phyloP scores from a whole-genome alignment of 2,329 filamentous ascomycete genomes.

The Penicillium sp. region DNA sequence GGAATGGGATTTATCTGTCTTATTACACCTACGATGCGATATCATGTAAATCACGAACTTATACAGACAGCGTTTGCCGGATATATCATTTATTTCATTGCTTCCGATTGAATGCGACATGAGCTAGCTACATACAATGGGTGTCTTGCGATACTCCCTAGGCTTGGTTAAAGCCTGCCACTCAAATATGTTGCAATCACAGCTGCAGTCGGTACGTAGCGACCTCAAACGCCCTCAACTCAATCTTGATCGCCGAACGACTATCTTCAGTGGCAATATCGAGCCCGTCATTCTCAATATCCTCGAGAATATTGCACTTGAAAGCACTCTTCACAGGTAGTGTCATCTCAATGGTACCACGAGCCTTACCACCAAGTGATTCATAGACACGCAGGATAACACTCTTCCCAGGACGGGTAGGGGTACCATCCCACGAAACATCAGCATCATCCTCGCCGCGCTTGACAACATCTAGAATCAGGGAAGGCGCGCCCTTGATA shows the following conservation, averaged over 20 bases:
- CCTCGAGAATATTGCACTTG: conserved; percentile 86
- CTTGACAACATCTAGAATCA: conserved; percentile 88
- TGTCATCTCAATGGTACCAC: conserved; percentile 66
- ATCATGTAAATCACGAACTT: conserved; percentile 15
- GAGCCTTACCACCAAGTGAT: conserved; percentile 75
- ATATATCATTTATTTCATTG: not conserved
- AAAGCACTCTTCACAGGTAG: conserved; percentile 73
- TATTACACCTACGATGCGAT: conserved; percentile 6
- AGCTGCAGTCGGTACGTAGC: conserved; percentile 71
- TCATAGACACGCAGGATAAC: conserved; percentile 87
- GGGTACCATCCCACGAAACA: conserved; percentile 58
- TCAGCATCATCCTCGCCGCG: conserved; percentile 86
- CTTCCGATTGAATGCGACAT: not conserved
- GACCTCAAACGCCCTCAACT: conserved; percentile 79
- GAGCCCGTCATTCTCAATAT: conserved; percentile 68
- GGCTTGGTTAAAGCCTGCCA: too few species aligned
- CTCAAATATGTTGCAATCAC: conserved; percentile 26
- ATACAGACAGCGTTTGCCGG: conserved; percentile 6
- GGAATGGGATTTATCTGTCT: not conserved
- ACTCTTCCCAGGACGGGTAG: conserved; percentile 69
- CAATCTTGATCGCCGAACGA: conserved; percentile 56
- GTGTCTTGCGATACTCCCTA: not conserved
- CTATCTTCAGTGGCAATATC: conserved; percentile 44
- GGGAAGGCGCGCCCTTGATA: conserved; percentile 63
- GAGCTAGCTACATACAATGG: not conserved